Percentiles rank a stretch among this genome's conserved stretches.
phyloP scores from a whole-genome alignment of 257 asterid species.

The Cynanchum wilfordii region DNA sequence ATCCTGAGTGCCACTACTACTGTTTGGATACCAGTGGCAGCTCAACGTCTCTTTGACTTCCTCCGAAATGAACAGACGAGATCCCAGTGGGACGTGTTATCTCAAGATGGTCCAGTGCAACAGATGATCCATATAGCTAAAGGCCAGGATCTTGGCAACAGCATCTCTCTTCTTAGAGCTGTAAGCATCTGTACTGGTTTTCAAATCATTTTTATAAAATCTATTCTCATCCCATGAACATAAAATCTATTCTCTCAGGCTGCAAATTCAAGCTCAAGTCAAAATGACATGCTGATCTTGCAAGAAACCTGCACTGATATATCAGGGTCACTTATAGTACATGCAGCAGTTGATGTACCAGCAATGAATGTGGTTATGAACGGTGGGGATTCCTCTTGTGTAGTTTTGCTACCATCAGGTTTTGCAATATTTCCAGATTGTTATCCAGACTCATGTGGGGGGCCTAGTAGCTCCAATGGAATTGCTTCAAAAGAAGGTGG shows the following conservation, averaged over 20 bases:
- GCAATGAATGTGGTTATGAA: slow-evolving; percentile 47
- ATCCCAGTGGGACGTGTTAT: slow-evolving; percentile 69
- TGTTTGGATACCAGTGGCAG: slow-evolving; percentile 64
- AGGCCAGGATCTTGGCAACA: slow-evolving; percentile 60
- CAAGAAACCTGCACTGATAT: slow-evolving; percentile 62
- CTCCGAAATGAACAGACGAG: slow-evolving; percentile 54
- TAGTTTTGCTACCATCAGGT: slow-evolving; percentile 73
- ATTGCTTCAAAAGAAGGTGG: slow-evolving; percentile 9
- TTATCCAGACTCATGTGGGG: slow-evolving; percentile 21
- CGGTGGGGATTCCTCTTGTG: slow-evolving; percentile 61
- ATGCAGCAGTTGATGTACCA: slow-evolving; percentile 49
- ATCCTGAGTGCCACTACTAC: slow-evolving; percentile 72
- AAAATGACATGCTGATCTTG: slow-evolving; percentile 44
- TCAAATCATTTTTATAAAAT: too few species aligned
- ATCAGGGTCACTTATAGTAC: slow-evolving; percentile 59
- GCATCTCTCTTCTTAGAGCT: slow-evolving; percentile 45
- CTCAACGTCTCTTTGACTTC: slow-evolving; percentile 47
- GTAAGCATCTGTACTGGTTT: slow-evolving; percentile 37
- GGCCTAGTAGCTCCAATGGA: slow-evolving; percentile 16
- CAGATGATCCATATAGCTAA: slow-evolving; percentile 53
- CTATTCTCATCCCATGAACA: too few species aligned
- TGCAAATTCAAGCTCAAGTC: slow-evolving; percentile 25
- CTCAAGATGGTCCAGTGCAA: slow-evolving; percentile 59
- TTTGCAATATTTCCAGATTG: slow-evolving; percentile 64
- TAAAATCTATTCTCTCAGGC: slow-evolving; percentile 37